Evolutionary conservation across 441 rosid genomes (phyloP), one percentile per base, ranked within the genome.

Genomic region (Jatropha multifida): DNA sequence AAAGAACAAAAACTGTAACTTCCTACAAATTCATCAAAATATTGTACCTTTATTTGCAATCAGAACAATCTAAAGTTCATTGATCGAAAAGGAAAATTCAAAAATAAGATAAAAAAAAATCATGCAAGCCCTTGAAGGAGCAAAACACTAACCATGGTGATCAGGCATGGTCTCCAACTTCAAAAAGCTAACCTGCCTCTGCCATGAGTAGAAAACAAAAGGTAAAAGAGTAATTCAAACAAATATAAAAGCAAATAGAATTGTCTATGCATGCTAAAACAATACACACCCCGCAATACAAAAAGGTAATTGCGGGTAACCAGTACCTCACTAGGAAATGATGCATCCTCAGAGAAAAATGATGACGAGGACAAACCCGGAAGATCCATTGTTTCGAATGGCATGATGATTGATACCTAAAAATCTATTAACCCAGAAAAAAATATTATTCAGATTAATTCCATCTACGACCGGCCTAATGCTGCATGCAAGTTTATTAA

Each of bases 131-230:
- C 18, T 42, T n/a, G 38, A 37, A 55, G 13, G 74, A 70, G 44
- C 32, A 73, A 63, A 69, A 68, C 58, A 86, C 93, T 83, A 62
- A 86, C 89, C 87, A 60, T 73, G 75, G 51, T 72, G 85, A 79
- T 78, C 86, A 65, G 74, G 79, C 74, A 77, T 38, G 51, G 78
- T 51, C 59, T 86, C 85, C 15, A 85, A 76, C 79, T 80, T 88
- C 89, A 87, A 84, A 77, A 85, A 85, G 32, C 89, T 82, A 37
- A 86, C 81, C 78, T 83, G 86, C 77, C 86, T 80, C 87, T 83
- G 87, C 77, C 73, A 85, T 14, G 27, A 65, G 68, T 42, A 68
- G 18, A 70, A 70, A 75, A 48, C 62, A 77, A 51, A 69, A 76
- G 38, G 38, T 71, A 69, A 60, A 60, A 64, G 3, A n/a, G 68